A percentile compares a stretch with the other conserved stretches of the same genome.
phyloP scores from a whole-genome alignment of 1,284 basidiomycete species.

The Melampsora allii-populina region DNA sequence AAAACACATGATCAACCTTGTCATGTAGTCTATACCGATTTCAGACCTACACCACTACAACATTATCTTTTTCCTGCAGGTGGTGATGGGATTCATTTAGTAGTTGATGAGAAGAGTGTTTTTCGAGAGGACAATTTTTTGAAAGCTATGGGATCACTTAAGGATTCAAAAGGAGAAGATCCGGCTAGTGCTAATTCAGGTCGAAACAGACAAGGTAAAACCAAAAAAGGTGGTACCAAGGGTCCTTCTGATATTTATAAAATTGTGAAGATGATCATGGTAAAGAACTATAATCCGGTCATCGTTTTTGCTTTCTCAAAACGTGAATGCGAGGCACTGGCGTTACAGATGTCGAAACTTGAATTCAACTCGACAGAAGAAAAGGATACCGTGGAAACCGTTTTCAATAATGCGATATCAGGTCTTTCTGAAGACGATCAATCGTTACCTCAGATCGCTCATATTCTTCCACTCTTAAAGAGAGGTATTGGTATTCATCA shows the following conservation, averaged over 20 bases:
- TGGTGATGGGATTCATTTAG: conserved; percentile 93
- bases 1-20: conserved; percentile 96
- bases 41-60: conserved; percentile 94
- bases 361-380: conserved; percentile 96
- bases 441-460: conserved; percentile 87
- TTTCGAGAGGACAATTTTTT: conserved; percentile 97
- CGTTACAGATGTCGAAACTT: conserved; percentile 86
- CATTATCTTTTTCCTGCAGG: conserved; percentile 98
- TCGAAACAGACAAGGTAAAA: conserved; percentile 82
- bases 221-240: conserved; percentile 87
- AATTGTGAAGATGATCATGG: conserved; percentile 98
- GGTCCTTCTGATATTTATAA: conserved; percentile 94
- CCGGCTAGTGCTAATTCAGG: conserved; percentile 71
- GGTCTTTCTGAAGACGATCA: conserved; percentile 84
- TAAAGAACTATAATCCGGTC: conserved; percentile 96
- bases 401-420: conserved; percentile 93
- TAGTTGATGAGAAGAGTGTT: conserved; percentile 95
- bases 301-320: conserved; percentile 99
- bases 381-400: conserved; percentile 77
- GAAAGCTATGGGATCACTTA: conserved; percentile 93
- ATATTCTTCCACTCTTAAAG: conserved; percentile 86
- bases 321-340: conserved; percentile 91
- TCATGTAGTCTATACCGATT: conserved; percentile 99
- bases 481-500: conserved; percentile 99
- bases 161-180: conserved; percentile 78